Base-by-base conservation (phyloP, 768 basidiomycete species). In the Tulasnella calospora region DNA sequence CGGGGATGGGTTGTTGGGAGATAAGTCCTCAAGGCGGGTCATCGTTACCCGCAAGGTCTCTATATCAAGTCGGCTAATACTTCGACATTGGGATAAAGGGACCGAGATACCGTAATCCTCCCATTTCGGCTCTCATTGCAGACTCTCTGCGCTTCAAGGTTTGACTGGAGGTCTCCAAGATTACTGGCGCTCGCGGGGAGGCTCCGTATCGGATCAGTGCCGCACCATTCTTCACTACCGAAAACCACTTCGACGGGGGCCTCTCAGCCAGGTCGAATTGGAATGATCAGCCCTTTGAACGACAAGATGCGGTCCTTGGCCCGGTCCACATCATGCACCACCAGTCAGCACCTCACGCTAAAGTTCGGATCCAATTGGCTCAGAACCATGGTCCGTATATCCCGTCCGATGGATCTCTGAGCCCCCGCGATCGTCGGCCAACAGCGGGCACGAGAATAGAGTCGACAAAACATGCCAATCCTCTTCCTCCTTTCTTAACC, bases 31-130 rank as follows among this genome's bases (percentile, higher is more conserved):
- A 51, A 51, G 21, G 23, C 10, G 1, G 51, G 10, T n/a, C 61
- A 67, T 13, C 33, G 15, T 15, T 17, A 8, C 27, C 13, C 27
- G 5, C 33, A 13, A 1, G 12, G 23, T 17, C 21, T 67, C 61
- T 17, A 30, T 33, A 30, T 67, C 61, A 67, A 67, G 61, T 27
- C 61, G 61, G 61, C 61, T 67, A 67, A 67, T 67, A 67, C 61
- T 67, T 67, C 61, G 35, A 67, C 61, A 67, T 67, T 13, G 30
- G 61, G 61, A 67, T 27, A 67, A 67, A 67, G 61, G 61, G 61
- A 57, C 61, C 61, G 61, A 67, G 33, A 35, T 67, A 3, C 61
- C 61, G 61, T 67, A 30, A 67, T 19, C 30, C 61, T 67, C 61
- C 61, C 61, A 35, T 67, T 67, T 67, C 61, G 61, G 61, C 33